Conservation (phyloP, 441 rosid species). For the Syzygium malaccense region DNA sequence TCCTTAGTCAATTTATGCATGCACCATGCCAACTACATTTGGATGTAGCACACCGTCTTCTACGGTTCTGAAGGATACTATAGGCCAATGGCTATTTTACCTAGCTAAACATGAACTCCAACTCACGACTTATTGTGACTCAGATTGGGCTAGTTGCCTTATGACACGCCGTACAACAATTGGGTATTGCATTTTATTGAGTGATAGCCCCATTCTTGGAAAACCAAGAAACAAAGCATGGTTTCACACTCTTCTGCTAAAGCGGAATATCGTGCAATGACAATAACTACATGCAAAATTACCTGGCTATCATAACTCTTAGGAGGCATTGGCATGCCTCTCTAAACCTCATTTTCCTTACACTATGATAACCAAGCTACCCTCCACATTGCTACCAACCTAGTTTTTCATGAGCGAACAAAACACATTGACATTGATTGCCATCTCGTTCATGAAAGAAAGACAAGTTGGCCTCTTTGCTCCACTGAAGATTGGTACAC, state of each 20-base stretch:
- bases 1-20: neutral
- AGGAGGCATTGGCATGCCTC: neutral
- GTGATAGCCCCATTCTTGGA: neutral
- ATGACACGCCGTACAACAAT: neutral
- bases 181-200: neutral
- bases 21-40: neutral
- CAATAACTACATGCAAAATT: neutral
- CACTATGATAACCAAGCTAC: neutral
- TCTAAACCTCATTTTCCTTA: neutral
- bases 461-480: neutral
- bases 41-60: neutral
- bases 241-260: rapidly evolving
- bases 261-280: neutral
- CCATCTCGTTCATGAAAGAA: rapidly evolving
- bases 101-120: neutral
- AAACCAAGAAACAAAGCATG: neutral
- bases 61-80: neutral
- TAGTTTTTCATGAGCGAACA: neutral
- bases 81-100: neutral
- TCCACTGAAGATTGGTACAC: neutral
- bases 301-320: neutral
- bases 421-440: neutral
- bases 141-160: neutral
- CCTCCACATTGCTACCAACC: neutral
- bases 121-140: neutral